Percentiles rank a stretch among this genome's conserved stretches.
Conservation (phyloP, 176 grass and related monocot species). For the Panicum miliaceum region DNA sequence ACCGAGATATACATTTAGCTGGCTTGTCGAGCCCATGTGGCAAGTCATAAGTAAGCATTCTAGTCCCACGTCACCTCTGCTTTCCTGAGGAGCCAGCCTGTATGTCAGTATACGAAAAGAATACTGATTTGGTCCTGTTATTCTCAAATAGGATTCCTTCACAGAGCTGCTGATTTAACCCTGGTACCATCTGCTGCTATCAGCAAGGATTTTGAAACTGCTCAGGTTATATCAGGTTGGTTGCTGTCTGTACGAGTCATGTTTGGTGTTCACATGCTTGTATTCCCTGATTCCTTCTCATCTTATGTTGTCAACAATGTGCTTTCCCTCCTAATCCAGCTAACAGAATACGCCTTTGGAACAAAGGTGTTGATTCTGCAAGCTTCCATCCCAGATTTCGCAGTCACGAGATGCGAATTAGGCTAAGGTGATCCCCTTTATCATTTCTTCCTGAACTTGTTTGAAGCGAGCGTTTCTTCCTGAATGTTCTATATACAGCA, state of each 20-base stretch:
- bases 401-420: slow-evolving; percentile 75
- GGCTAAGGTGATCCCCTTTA: slow-evolving; percentile 54
- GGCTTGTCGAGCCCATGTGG: slow-evolving; percentile 98
- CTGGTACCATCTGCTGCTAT: slow-evolving; percentile 88
- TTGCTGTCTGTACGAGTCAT: neutral
- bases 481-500: slow-evolving; percentile 2
- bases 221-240: slow-evolving; percentile 78
- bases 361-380: slow-evolving; percentile 95
- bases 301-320: slow-evolving; percentile 22
- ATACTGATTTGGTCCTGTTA: neutral
- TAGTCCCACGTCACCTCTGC: neutral
- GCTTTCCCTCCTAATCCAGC: slow-evolving; percentile 42
- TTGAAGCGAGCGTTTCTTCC: neutral
- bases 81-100: slow-evolving; percentile 16
- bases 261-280: neutral
- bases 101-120: neutral
- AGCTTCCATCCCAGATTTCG: slow-evolving; percentile 80
- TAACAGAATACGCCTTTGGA: slow-evolving; percentile 88
- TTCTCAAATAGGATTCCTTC: slow-evolving; percentile 74
- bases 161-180: slow-evolving; percentile 87
- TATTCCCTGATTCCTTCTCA: slow-evolving; percentile 18
- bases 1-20: slow-evolving; percentile 98
- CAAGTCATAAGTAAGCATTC: slow-evolving; percentile 80
- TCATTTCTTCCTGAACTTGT: neutral
- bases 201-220: slow-evolving; percentile 82